Conservation (phyloP, 371 early-diverging fungal species). For the Circinella minor region DNA sequence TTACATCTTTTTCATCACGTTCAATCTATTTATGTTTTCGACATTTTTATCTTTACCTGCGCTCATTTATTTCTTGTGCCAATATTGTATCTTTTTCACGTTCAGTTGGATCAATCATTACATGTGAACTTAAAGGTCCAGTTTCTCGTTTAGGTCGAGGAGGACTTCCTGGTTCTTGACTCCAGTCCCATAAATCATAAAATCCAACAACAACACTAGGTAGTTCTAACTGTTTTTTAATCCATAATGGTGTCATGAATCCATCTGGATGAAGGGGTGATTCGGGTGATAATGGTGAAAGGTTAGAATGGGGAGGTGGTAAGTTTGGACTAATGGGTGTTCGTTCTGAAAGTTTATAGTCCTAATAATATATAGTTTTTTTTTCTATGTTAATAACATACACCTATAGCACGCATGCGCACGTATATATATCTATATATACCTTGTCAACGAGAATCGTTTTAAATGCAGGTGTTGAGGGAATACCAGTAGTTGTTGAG, state of each 20-base stretch:
- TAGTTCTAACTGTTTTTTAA: conserved; percentile 64
- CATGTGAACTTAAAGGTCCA: conserved; percentile 62
- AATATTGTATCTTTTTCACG: conserved; percentile 67
- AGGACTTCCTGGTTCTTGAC: conserved; percentile 27
- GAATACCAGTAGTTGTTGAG: conserved; percentile 12
- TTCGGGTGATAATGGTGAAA: conserved; percentile 71
- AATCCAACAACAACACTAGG: conserved; percentile 77
- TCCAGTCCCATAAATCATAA: conserved; percentile 68
- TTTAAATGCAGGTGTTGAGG: conserved; percentile 36
- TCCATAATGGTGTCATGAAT: conserved; percentile 75
- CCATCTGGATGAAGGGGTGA: conserved; percentile 88
- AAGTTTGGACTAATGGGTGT: conserved; percentile 37
- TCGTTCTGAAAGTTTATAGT: conserved; percentile 43
- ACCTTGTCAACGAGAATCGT: conserved; percentile 48
- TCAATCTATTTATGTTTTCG: not conserved
- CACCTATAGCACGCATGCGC: not conserved
- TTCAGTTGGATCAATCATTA: conserved; percentile 52
- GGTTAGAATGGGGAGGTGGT: conserved; percentile 50
- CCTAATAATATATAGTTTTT: conserved; percentile 21
- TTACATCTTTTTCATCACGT: not conserved
- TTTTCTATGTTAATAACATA: not conserved
- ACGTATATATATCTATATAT: not conserved
- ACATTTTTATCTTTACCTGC: no score
- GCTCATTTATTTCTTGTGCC: conserved; percentile 69
- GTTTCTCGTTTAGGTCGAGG: conserved; percentile 43